Conservation (phyloP, 495 filamentous ascomycete species). For the Cudoniella acicularis region DNA sequence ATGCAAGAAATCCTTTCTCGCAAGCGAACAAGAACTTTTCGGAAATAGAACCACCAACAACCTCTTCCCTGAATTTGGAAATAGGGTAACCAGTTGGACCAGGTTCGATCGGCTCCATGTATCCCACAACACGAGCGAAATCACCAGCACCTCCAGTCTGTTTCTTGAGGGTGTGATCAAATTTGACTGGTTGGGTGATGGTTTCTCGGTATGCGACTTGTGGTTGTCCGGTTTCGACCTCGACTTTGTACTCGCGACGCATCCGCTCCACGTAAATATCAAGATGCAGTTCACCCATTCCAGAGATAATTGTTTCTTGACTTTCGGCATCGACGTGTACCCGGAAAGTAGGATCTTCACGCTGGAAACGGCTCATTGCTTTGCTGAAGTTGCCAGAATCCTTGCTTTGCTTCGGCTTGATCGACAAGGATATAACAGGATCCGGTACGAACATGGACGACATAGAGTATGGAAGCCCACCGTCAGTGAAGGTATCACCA, state of each 20-base stretch:
- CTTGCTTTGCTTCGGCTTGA: conserved; percentile 92
- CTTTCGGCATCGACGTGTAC: conserved; percentile 87
- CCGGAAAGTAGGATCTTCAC: conserved; percentile 97
- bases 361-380: conserved; percentile 98
- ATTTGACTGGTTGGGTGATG: conserved; percentile 68
- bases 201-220: conserved; percentile 98
- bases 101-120: conserved; percentile 76
- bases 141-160: conserved; percentile 96
- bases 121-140: conserved; percentile 90
- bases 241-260: conserved; percentile 94
- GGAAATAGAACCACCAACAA: conserved; percentile 85
- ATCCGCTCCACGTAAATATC: conserved; percentile 98
- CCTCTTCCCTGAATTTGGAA: conserved; percentile 72
- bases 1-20: conserved; percentile 87
- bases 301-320: conserved; percentile 94
- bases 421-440: conserved; percentile 94
- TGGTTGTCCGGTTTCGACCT: conserved; percentile 91
- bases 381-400: conserved; percentile 95
- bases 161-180: conserved; percentile 93
- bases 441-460: conserved; percentile 99
- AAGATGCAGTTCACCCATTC: conserved; percentile 97
- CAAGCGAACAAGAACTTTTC: conserved; percentile 97
- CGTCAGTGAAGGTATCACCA: conserved; percentile 97
- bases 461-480: conserved; percentile 89
- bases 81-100: conserved; percentile 55